A percentile compares a stretch with the other conserved stretches of the same genome.
These are phyloP conservation scores for Sphaerulina vaccinii DNA, from an alignment of 2,329 filamentous ascomycete species.

Conservation along the genomic window DNA sequence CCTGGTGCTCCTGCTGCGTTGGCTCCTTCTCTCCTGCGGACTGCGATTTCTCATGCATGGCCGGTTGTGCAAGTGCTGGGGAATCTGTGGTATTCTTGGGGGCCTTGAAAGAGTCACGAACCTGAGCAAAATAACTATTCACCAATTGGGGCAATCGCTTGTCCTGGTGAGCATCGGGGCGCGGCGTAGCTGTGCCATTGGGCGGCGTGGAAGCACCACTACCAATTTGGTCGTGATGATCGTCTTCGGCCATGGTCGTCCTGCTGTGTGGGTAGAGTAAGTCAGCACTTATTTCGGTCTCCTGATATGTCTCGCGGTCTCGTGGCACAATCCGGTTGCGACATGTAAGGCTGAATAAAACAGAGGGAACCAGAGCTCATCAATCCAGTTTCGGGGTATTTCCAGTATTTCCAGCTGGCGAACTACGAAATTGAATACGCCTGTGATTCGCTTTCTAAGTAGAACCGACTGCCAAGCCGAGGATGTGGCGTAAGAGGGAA, in stretches of 20 bases:
- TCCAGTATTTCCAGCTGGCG: not conserved
- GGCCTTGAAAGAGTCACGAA: conserved; percentile 74
- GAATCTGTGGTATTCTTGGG: conserved; percentile 26
- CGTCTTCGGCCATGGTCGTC: conserved; percentile 53
- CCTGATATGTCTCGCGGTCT: conserved; percentile 14
- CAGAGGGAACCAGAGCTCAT: conserved; percentile 10
- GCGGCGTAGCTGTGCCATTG: conserved; percentile 79
- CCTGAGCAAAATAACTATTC: conserved; percentile 96
- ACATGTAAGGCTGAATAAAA: conserved; percentile 17
- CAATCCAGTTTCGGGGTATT: conserved; percentile 12
- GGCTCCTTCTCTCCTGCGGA: conserved; percentile 18
- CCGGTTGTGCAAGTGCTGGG: conserved; percentile 36
- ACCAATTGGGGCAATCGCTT: conserved; percentile 93
- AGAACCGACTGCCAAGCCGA: conserved; percentile 10
- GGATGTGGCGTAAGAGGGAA: conserved; percentile 8
- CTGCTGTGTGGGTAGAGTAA: conserved; percentile 30
- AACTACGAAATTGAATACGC: not conserved
- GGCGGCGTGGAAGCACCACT: conserved; percentile 81
- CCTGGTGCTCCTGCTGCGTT: conserved; percentile 21
- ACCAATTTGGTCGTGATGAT: conserved; percentile 73
- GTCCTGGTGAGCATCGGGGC: conserved; percentile 81
- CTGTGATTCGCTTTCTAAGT: not conserved
- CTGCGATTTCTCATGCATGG: conserved; percentile 16
- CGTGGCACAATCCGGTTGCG: conserved; percentile 21
- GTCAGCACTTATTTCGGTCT: conserved; percentile 33